Conservation (phyloP, 2,329 filamentous ascomycete species). For the Curvularia sp. region DNA sequence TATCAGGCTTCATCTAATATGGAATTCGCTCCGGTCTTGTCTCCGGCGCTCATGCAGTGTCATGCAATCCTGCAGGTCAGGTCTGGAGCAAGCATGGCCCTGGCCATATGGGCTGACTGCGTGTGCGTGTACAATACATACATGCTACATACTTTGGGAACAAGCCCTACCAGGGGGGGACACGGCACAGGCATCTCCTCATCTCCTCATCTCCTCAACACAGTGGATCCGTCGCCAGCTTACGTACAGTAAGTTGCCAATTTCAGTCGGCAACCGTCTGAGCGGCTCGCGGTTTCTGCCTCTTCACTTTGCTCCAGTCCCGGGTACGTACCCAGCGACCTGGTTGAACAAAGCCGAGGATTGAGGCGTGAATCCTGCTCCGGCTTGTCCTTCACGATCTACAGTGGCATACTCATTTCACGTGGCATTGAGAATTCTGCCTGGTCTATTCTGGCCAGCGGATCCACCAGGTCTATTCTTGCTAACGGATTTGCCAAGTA, state of each 20-base stretch:
- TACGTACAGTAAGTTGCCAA: not conserved
- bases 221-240: not conserved
- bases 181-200: not conserved
- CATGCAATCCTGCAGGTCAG: constrained; percentile 28
- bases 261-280: not conserved
- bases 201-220: not conserved
- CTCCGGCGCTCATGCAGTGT: constrained; percentile 24
- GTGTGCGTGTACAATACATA: constrained; percentile 9
- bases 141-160: constrained; percentile 27
- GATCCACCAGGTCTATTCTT: not conserved
- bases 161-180: constrained; percentile 20
- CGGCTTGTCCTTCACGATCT: constrained; percentile 3
- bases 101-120: constrained; percentile 32
- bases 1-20: constrained; percentile 40
- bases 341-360: constrained; percentile 13
- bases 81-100: constrained; percentile 28
- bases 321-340: constrained; percentile 28
- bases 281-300: not conserved
- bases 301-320: not conserved
- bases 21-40: constrained; percentile 26
- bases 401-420: constrained; percentile 27
- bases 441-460: not conserved
- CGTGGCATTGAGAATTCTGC: constrained; percentile 29
- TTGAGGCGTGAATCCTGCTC: not conserved
- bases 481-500: constrained; percentile 31